phyloP scores from a whole-genome alignment of 495 filamentous ascomycete species.

The Penicillium bovifimosum region DNA sequence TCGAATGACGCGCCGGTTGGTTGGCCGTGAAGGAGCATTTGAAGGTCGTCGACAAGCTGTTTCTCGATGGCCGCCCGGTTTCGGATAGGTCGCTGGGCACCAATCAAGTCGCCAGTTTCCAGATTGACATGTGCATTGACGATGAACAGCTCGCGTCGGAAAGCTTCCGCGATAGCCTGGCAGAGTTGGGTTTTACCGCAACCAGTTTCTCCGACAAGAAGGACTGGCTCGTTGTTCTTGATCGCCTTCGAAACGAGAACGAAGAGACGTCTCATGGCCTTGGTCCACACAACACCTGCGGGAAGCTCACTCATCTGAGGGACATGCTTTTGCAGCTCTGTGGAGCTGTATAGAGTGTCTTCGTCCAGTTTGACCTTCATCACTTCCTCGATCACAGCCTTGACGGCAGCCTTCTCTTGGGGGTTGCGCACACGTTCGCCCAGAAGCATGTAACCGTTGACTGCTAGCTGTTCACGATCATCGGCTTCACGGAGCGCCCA shows the following conservation, averaged over 20 bases:
- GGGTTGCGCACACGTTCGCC: slow-evolving; percentile 90
- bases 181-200: slow-evolving; percentile 97
- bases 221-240: slow-evolving; percentile 85
- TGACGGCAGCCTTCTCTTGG: slow-evolving; percentile 79
- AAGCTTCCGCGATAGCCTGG: slow-evolving; percentile 80
- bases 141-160: slow-evolving; percentile 69
- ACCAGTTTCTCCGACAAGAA: slow-evolving; percentile 93
- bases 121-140: slow-evolving; percentile 97
- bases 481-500: slow-evolving; percentile 90
- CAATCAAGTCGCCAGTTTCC: slow-evolving; percentile 95
- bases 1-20: slow-evolving; percentile 32
- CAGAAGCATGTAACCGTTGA: slow-evolving; percentile 92
- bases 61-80: slow-evolving; percentile 69
- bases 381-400: slow-evolving; percentile 82
- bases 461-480: slow-evolving; percentile 79
- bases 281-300: slow-evolving; percentile 81
- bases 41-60: slow-evolving; percentile 58
- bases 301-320: slow-evolving; percentile 35
- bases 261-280: slow-evolving; percentile 86
- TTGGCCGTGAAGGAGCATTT: slow-evolving; percentile 33
- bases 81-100: slow-evolving; percentile 85
- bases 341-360: slow-evolving; percentile 61
- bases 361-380: slow-evolving; percentile 82
- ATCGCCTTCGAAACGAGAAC: slow-evolving; percentile 79
- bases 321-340: slow-evolving; percentile 44